These are phyloP conservation scores for Chlamydomonas sp. DNA, from an alignment of 139 green algal genomes.

Conservation along the genomic window DNA sequence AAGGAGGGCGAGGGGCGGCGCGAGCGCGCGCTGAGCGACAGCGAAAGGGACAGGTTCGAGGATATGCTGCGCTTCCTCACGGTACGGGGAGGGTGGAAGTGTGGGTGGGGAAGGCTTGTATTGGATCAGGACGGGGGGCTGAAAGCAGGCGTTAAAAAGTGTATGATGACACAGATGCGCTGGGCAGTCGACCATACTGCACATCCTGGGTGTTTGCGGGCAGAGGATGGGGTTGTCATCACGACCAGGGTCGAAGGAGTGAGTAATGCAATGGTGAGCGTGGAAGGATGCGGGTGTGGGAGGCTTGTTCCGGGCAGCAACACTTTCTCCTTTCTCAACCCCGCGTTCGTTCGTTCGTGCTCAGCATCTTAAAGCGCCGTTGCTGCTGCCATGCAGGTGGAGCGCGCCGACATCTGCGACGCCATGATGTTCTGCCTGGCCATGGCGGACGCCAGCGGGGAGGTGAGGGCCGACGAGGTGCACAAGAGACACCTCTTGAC, in stretches of 20 bases:
- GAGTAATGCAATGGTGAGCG: no score
- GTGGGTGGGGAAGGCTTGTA: neutral
- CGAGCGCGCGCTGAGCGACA: conserved; percentile 57
- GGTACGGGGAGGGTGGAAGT: conserved; percentile 27
- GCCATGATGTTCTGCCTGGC: conserved; percentile 96
- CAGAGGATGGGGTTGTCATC: no score
- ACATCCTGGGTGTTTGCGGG: no score
- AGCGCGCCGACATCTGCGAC: conserved; percentile 55
- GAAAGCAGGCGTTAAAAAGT: no score
- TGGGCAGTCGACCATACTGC: no score
- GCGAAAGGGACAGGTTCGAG: conserved; percentile 87
- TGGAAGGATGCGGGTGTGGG: no score
- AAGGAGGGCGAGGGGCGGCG: neutral
- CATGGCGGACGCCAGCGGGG: conserved; percentile 83
- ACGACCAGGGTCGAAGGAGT: no score
- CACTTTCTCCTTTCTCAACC: neutral
- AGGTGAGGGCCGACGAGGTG: conserved; percentile 29
- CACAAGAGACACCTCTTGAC: no score
- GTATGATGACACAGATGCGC: no score
- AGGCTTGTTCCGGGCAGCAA: no score
- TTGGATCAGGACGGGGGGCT: no score
- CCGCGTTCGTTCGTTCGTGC: neutral
- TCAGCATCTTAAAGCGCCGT: no score
- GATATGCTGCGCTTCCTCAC: conserved; percentile 88
- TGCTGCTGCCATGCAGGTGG: conserved; percentile 37